Evolutionary conservation across 2,329 filamentous ascomycete genomes (phyloP), one percentile per base, ranked within the genome.

Genomic region (Colletotrichum godetiae): DNA sequence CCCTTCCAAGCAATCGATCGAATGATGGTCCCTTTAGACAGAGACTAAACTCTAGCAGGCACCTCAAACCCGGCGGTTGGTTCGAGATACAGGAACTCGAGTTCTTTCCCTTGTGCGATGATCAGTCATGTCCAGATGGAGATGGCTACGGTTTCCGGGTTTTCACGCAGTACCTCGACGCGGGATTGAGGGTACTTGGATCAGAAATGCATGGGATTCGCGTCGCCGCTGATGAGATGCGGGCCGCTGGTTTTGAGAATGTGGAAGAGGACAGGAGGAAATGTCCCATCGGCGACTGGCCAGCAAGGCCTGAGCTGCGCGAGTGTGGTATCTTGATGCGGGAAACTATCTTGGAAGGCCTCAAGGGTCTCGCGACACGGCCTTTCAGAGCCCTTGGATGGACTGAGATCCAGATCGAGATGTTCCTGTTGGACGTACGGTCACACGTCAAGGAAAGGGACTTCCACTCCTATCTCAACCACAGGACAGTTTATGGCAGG

Each of bases 61-160:
- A 88, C 75, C 79, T 88, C 10, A 88, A 88, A 72, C 87, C 87
- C 1, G 87, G 87, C 35, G 87, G 86, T 31, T 88, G 85, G 68
- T 80, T 89, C 31, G 87, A 89, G 75, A 76, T 88, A 29, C 85
- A 87, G 70, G 87, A 89, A 53, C 82, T 88, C 53, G 79, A 84
- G 53, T 83, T 84, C 75, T 75, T 75, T 13, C 79, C 84, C 4
- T 79, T 80, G 11, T 85, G 84, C 77, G 87, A 89, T 77, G 87
- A 89, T 79, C 61, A 77, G 56, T 83, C 84, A 1, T 84, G 85
- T 53, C 78, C 78, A 1, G 75, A 78, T 19, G 77, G 81, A 24
- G 82, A 82, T 0, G 83, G 84, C 5, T 88, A 86, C 64, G 86
- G 86, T 6, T 82, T 85, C 76, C 82, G 86, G 29, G 86, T 88